Evolutionary conservation across 306 rosid genomes (phyloP), one percentile per base, ranked within the genome.

Genomic region (Rosa rugosa): DNA sequence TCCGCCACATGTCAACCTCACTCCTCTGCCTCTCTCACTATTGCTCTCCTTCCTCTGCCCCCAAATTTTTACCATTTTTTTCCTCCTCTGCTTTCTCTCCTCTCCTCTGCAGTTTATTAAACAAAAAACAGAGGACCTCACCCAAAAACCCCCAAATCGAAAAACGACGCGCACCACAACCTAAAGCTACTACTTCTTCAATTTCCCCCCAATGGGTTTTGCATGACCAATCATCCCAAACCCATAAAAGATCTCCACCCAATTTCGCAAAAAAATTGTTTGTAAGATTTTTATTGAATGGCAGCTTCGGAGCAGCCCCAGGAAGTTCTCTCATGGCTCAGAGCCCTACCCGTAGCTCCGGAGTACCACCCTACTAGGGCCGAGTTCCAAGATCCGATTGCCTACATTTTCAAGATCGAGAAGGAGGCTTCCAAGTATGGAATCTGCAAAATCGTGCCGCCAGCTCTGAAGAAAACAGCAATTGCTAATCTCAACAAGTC

Each of bases 401-500:
- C 88, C 6, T 96, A 96, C 96, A 96, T 96, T 88, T 96, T 90
- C 82, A 96, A 96, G 92, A 96, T 96, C 96, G 99, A 96, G 84
- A 93, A 93, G 57, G 96, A 96, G 73, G 99, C 99, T 8, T 96
- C 98, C 14, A 83, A 85, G 82, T 96, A 79, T 69, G 99, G 99
- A 62, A 96, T 96, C 92, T 96, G 99, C 84, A 96, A 96, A 89
- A 96, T 96, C 85, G 89, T 96, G 0, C 97, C 99, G 11, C 99
- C 99, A 1, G 85, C 94, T 1, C 71, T 93, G 0, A 96, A 84
- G 84, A 96, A 96, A 82, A 89, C 96, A 8, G 92, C 87, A 82
- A 88, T 96, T 74, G 84, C 96, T 10, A 93, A 96, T 84, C 89
- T 96, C 14, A 90, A 88, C 85, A 85, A 83, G 72, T 91, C 97